Base-by-base conservation (phyloP, 305 asterid genomes). In the Fraxinus floribunda region DNA sequence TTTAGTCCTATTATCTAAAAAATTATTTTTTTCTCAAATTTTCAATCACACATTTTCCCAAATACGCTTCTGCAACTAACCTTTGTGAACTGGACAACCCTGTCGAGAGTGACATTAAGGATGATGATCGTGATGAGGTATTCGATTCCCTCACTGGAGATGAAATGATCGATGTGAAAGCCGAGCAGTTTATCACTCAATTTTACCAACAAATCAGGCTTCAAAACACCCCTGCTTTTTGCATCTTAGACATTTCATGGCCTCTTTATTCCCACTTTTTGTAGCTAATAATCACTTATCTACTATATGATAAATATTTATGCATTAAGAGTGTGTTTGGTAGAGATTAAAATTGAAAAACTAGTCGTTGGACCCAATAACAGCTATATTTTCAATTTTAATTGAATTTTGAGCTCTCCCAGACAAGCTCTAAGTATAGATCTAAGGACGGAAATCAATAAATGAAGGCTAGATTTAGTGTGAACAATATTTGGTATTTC, bases 181-280 rank as follows among this genome's bases (percentile, higher is more conserved):
- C 91, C 8, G 86, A 89, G 55, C 80, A 75, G 29, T 89, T 89
- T 81, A 89, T 87, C 16, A 86, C 90, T 35, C 85, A 83, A 71
- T 87, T 89, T 77, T 89, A 85, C 86, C 75, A 75, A 6, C 86
- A 82, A 76, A 84, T 83, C 86, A 85, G 74, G 83, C 83, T 80
- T 52, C 84, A 87, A 75, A 62, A 74, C 75, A 26, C 15, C 75
- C 75, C 72, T 22, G 11, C 34, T 62, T 68, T 60, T 18, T 18
- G 24, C 64, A 52, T 16, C 22, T 52, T 5, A 20, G 4, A 60
- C 72, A 62, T 62, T 62, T 62, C 15, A 22, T 64, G 73, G 73
- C 35, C 16, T 7, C 30, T 20, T 7, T 24, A 57, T 57, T n/a
- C 24, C 70, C 70, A 18, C 71, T 62, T 57, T 57, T 62, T 6